phyloP scores from a whole-genome alignment of 805 yeast species.

The Zygosaccharomyces pseudorouxii region DNA sequence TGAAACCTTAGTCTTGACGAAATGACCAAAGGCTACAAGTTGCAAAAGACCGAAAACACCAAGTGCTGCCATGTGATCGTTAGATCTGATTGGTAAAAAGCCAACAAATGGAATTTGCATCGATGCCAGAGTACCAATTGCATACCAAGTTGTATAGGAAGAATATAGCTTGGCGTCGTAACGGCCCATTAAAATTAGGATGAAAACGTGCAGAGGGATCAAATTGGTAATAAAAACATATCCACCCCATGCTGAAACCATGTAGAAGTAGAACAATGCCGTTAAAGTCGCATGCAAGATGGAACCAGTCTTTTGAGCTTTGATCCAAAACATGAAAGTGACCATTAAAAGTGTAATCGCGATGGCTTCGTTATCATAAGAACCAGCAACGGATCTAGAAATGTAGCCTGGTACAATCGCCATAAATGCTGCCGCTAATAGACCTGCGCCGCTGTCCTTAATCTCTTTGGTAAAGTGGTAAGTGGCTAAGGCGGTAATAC shows the following conservation, averaged over 20 bases:
- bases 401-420: slow-evolving; percentile 99
- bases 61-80: slow-evolving; percentile 97
- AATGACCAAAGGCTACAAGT: slow-evolving; percentile 80
- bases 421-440: slow-evolving; percentile 89
- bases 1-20: slow-evolving; percentile 68
- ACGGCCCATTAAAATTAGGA: slow-evolving; percentile 89
- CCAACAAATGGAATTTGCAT: slow-evolving; percentile 99
- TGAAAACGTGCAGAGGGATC: slow-evolving; percentile 92
- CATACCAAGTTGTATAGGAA: slow-evolving; percentile 94
- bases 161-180: slow-evolving; percentile 78
- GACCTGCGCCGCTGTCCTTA: slow-evolving; percentile 85
- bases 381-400: slow-evolving; percentile 97
- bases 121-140: slow-evolving; percentile 93
- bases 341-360: slow-evolving; percentile 95
- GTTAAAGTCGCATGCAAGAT: slow-evolving; percentile 77
- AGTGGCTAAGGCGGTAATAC: slow-evolving; percentile 85
- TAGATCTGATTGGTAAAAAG: slow-evolving; percentile 91
- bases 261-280: slow-evolving; percentile 88
- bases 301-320: slow-evolving; percentile 86
- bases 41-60: slow-evolving; percentile 96
- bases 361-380: slow-evolving; percentile 98
- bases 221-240: slow-evolving; percentile 97
- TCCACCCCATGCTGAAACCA: slow-evolving; percentile 99
- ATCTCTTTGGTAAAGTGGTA: slow-evolving; percentile 84
- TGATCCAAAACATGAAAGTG: slow-evolving; percentile 93